These are phyloP conservation scores for Escallonia herrerae DNA, from an alignment of 129 eudicot species.

Conservation along the genomic window DNA sequence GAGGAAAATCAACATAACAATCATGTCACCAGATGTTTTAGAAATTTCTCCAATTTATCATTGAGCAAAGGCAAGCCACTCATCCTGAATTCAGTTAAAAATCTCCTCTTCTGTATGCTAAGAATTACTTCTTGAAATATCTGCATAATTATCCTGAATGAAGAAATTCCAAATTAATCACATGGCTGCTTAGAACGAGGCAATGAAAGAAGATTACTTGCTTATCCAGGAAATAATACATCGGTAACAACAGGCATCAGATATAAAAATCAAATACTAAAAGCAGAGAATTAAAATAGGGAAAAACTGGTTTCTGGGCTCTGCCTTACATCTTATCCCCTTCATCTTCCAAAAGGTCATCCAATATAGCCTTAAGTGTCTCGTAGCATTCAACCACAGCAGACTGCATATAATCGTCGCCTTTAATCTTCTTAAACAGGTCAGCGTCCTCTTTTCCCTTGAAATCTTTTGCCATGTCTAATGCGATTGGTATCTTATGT, in stretches of 20 bases:
- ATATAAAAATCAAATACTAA: no score
- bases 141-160: conserved; percentile 46
- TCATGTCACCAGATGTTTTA: conserved; percentile 58
- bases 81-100: conserved; percentile 64
- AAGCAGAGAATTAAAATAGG: no score
- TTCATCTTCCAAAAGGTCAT: conserved; percentile 45
- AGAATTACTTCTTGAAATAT: conserved; percentile 59
- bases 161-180: conserved; percentile 8
- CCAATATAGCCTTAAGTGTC: conserved; percentile 55
- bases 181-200: neutral
- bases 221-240: neutral
- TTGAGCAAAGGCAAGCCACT: conserved; percentile 70
- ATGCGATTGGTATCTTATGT: conserved; percentile 88
- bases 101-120: conserved; percentile 48
- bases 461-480: conserved; percentile 98
- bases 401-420: conserved; percentile 79
- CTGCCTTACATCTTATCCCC: conserved; percentile 58
- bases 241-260: no score
- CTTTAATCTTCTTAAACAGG: conserved; percentile 67
- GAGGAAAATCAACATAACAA: conserved; percentile 2
- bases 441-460: conserved; percentile 78
- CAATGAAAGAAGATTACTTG: neutral
- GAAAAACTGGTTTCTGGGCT: neutral
- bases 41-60: conserved; percentile 80
- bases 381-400: conserved; percentile 93